A percentile compares a stretch with the other conserved stretches of the same genome.
Evolutionary conservation across 106 monocot genomes (phyloP).

Genomic region (Acorus calamus): DNA sequence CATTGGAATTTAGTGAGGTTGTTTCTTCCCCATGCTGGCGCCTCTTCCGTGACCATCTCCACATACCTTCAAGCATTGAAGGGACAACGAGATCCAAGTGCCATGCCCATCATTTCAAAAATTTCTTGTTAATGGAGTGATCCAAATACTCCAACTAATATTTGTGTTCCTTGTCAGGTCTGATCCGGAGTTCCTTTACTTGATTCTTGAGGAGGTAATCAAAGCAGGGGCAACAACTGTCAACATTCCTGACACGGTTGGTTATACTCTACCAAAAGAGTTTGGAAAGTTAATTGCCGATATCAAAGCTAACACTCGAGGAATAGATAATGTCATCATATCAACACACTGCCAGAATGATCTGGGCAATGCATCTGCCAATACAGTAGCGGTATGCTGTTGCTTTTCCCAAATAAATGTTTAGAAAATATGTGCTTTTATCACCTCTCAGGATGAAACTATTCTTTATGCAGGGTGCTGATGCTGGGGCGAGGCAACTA

Average conservation of each 20-base stretch:
- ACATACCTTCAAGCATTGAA: too few species aligned
- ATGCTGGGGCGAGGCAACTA: slow-evolving; percentile 81
- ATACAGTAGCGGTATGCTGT: slow-evolving; percentile 69
- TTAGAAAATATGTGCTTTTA: background rate
- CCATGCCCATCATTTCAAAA: too few species aligned
- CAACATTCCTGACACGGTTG: slow-evolving; percentile 95
- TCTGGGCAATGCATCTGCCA: slow-evolving; percentile 87
- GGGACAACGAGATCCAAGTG: too few species aligned
- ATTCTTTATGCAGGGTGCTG: slow-evolving; percentile 54
- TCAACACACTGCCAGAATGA: slow-evolving; percentile 99
- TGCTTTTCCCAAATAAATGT: background rate
- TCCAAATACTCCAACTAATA: background rate
- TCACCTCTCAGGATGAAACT: slow-evolving; percentile 8
- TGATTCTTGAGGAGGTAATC: slow-evolving; percentile 79
- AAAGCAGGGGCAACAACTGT: slow-evolving; percentile 90
- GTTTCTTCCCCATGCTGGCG: too few species aligned
- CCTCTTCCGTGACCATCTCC: too few species aligned
- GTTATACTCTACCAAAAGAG: slow-evolving; percentile 72
- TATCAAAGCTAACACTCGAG: slow-evolving; percentile 75
- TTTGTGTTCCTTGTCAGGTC: slow-evolving; percentile 36
- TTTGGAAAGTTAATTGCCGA: slow-evolving; percentile 75
- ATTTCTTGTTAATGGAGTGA: background rate
- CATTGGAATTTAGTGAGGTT: too few species aligned
- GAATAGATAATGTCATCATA: slow-evolving; percentile 80
- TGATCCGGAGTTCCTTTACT: slow-evolving; percentile 79